phyloP scores from a whole-genome alignment of 768 basidiomycete species.

The Sporobolomyces pararoseus region DNA sequence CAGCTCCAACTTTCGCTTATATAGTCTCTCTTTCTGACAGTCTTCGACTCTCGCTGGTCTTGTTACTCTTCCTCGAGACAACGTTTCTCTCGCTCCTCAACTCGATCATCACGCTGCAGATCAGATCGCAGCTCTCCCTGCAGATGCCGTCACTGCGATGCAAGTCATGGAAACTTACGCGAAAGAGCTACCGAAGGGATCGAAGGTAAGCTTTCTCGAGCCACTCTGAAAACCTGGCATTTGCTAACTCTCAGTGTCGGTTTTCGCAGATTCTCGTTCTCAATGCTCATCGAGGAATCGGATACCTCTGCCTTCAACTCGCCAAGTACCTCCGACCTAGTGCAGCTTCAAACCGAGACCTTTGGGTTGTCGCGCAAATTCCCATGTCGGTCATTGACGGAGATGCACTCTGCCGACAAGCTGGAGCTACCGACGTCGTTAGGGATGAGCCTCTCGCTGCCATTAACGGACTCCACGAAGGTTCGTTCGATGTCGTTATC shows the following conservation, averaged over 20 bases:
- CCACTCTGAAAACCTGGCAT: neutral
- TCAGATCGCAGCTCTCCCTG: constrained; percentile 40
- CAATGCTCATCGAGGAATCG: constrained; percentile 43
- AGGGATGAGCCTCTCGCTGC: constrained; percentile 43
- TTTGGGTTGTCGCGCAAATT: constrained; percentile 42
- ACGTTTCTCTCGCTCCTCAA: constrained; percentile 42
- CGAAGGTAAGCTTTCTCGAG: constrained; percentile 16
- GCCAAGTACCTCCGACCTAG: constrained; percentile 25
- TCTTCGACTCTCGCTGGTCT: constrained; percentile 44
- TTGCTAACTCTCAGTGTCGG: neutral
- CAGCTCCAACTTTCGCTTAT: too few species aligned
- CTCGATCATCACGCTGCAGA: constrained; percentile 26
- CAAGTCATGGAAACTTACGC: constrained; percentile 38
- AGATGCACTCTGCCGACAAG: constrained; percentile 20
- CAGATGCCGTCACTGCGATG: constrained; percentile 43
- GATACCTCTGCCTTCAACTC: constrained; percentile 43
- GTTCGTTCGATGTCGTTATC: constrained; percentile 45
- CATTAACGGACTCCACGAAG: constrained; percentile 43
- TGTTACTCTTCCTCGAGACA: constrained; percentile 39
- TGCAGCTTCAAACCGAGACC: neutral
- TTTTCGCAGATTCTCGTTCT: constrained; percentile 39
- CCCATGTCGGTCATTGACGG: constrained; percentile 37
- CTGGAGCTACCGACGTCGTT: constrained; percentile 42
- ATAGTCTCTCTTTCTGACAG: constrained; percentile 8
- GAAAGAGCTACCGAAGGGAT: constrained; percentile 30